Evolutionary conservation across 2,329 filamentous ascomycete genomes (phyloP), one percentile per base, ranked within the genome.

Genomic region (Fusarium continuum): DNA sequence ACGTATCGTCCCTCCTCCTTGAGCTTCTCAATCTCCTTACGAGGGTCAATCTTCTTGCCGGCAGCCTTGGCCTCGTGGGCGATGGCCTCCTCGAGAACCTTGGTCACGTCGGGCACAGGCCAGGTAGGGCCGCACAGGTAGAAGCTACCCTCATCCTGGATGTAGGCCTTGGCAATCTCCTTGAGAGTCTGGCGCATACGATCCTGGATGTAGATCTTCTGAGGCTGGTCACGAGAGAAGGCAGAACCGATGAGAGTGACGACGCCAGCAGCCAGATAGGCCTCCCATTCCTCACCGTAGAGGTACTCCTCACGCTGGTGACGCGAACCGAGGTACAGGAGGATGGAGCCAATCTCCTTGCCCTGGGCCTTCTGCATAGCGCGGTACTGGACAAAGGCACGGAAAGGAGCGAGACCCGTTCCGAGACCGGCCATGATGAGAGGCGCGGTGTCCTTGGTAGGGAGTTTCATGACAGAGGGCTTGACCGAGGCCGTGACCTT

Each of bases 131-230:
- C 95, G 76, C 95, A 99, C 16, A 99, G 89, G 79, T 99, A 99
- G 81, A 99, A 99, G 28, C 90, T 89, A 53, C 95, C 95, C 70
- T 95, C 90, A 68, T 97, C 87, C 72, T 88, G 82, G 66, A 97
- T 87, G 77, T 98, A 98, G 1, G 93, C 91, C 78, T 93, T 82
- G 55, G 92, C 85, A 64, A 99, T 96, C 62, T 95, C 89, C 38
- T 82, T 80, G 57, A 98, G 80, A 1, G 90, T 92, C 85, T 98
- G 85, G 55, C 95, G 85, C 95, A 99, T 99, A 67, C 93, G 88
- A 76, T 99, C 95, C 82, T 99, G 95, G 74, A 99, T 99, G 80
- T 99, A 99, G 67, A 99, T 97, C 88, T 99, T 99, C 82, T 97
- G 85, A 14, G 92, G 91, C 84, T 99, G 95, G 75, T 99, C 95